Conservation (phyloP, 2,329 filamentous ascomycete genomes). For the Nectriaceae sp. region DNA sequence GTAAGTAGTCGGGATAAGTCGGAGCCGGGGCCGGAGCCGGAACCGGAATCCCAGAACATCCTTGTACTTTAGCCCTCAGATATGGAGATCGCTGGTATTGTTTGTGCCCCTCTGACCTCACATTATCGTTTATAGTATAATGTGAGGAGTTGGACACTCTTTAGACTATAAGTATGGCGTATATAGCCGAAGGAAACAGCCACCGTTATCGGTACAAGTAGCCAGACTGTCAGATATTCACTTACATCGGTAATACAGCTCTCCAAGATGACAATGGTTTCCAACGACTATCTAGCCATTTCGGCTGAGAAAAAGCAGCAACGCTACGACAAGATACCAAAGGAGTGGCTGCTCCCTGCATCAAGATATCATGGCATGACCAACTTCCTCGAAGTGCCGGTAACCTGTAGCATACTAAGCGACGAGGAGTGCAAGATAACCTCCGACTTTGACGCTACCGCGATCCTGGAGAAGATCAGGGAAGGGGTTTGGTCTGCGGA, state of each 20-base stretch:
- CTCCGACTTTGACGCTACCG: conserved; percentile 2
- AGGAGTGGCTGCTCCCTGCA: background rate
- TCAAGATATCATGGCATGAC: background rate
- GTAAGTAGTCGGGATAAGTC: background rate
- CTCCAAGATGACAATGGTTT: background rate
- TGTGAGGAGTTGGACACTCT: background rate
- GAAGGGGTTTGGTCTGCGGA: conserved; percentile 1
- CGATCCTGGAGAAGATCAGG: conserved; percentile 1
- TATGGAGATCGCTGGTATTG: background rate
- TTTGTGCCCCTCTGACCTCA: background rate
- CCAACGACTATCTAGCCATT: background rate
- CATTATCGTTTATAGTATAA: background rate
- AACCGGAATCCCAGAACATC: background rate
- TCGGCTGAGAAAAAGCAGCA: conserved; percentile 1
- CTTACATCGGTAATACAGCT: background rate
- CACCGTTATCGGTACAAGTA: background rate
- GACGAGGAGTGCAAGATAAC: background rate
- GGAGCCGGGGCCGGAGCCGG: background rate
- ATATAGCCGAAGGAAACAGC: background rate
- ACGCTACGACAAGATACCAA: background rate
- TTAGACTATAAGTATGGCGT: background rate
- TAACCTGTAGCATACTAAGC: background rate
- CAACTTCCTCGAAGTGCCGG: conserved; percentile 1
- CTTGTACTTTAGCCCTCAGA: background rate
- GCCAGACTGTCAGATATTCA: background rate